Evolutionary conservation across 2,329 filamentous ascomycete genomes (phyloP).

Genomic region (Penicillium sp.): DNA sequence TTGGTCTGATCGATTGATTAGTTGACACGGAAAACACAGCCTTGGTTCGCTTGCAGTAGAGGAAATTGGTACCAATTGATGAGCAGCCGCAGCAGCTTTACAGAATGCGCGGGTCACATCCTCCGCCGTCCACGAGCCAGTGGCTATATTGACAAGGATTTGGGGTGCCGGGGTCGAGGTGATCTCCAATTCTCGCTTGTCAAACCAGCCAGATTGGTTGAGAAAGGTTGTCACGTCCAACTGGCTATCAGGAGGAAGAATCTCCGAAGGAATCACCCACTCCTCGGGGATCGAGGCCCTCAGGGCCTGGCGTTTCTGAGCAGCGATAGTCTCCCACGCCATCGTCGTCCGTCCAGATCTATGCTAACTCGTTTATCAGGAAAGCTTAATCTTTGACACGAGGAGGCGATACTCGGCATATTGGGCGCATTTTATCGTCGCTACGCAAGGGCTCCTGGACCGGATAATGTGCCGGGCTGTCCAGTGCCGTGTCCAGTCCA

Average conservation of each 20-base stretch:
- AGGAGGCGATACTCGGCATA: neutral
- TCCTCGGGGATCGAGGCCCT: conserved; percentile 58
- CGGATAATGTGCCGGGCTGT: conserved; percentile 1
- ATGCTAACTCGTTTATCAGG: neutral
- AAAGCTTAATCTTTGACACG: neutral
- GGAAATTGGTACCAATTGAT: conserved; percentile 48
- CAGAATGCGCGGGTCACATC: conserved; percentile 59
- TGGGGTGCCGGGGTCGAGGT: neutral
- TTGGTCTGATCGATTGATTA: conserved; percentile 53
- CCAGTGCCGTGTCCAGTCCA: neutral
- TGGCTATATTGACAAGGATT: conserved; percentile 3
- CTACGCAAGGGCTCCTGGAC: neutral
- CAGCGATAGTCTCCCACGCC: conserved; percentile 49
- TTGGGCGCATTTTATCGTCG: conserved; percentile 1
- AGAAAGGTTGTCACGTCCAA: neutral
- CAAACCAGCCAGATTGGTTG: neutral
- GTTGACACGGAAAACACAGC: neutral
- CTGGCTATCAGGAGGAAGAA: conserved; percentile 1
- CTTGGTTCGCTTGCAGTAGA: neutral
- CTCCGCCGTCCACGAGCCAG: neutral
- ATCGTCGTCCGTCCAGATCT: neutral
- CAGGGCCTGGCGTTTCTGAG: conserved; percentile 51
- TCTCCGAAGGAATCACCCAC: conserved; percentile 57
- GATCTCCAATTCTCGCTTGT: neutral
- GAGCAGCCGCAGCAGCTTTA: conserved; percentile 58